Evolutionary conservation across 2,329 filamentous ascomycete species (phyloP).

Genomic region (Fonsecaea erecta): DNA sequence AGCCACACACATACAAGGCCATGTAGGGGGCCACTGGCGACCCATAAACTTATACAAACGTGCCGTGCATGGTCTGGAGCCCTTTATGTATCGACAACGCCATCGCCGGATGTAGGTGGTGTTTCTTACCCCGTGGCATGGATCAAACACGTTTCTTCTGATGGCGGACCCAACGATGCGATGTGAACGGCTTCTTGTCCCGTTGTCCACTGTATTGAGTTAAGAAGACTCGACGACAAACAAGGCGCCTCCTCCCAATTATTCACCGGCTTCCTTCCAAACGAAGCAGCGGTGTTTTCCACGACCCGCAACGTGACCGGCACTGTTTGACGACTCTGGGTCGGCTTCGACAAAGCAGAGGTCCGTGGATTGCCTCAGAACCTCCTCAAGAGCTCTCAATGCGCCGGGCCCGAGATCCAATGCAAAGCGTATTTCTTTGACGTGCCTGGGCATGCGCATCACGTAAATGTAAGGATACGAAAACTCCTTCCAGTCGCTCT

Average conservation of each 20-base stretch:
- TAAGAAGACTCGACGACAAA: neutral
- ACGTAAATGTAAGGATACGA: slow-evolving; percentile 4
- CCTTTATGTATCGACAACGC: neutral
- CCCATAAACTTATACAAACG: too few relatives aligned
- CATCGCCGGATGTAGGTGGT: neutral
- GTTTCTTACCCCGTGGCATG: neutral
- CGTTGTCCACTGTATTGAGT: neutral
- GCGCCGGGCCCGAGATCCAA: slow-evolving; percentile 23
- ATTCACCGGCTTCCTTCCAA: slow-evolving; percentile 18
- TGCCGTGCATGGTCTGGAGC: neutral
- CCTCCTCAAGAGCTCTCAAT: slow-evolving; percentile 23
- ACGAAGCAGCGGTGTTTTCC: slow-evolving; percentile 17
- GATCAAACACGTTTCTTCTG: neutral
- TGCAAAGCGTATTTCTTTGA: slow-evolving; percentile 24
- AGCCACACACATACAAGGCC: neutral
- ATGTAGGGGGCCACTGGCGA: too few relatives aligned
- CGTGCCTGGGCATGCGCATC: slow-evolving; percentile 25
- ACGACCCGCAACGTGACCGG: slow-evolving; percentile 10
- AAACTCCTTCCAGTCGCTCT: neutral
- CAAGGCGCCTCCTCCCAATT: neutral
- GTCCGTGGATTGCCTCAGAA: slow-evolving; percentile 11
- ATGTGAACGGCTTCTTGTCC: neutral
- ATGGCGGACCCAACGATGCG: neutral
- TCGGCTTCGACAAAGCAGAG: slow-evolving; percentile 21
- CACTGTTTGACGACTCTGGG: neutral